These are phyloP conservation scores for Orobanche coerulescens DNA, from an alignment of 257 asterid genomes.

Conservation along the genomic window DNA sequence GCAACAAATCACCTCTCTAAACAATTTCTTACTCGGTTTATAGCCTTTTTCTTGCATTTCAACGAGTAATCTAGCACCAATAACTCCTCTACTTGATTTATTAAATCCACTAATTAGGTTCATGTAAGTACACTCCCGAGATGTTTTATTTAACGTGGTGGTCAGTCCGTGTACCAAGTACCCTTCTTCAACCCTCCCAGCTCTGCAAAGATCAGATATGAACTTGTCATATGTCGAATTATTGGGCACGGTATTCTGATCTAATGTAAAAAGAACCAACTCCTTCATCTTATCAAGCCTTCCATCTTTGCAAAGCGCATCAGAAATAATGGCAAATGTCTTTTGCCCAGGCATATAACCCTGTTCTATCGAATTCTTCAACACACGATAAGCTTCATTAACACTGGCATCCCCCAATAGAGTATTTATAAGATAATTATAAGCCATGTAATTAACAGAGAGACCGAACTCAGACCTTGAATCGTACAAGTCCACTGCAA, in stretches of 20 bases:
- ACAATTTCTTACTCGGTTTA: conserved; percentile 29
- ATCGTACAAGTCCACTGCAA: conserved; percentile 60
- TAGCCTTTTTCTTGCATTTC: conserved; percentile 86
- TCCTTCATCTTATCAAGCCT: conserved; percentile 65
- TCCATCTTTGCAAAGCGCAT: conserved; percentile 62
- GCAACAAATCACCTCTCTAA: conserved; percentile 48
- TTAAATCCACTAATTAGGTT: conserved; percentile 52
- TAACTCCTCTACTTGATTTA: conserved; percentile 47
- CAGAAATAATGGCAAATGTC: conserved; percentile 46
- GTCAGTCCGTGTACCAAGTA: conserved; percentile 47
- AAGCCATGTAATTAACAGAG: conserved; percentile 62
- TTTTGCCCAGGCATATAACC: conserved; percentile 53
- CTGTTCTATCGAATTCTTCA: conserved; percentile 44
- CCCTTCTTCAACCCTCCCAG: conserved; percentile 56
- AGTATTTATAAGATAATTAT: conserved; percentile 66
- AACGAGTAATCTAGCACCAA: conserved; percentile 57
- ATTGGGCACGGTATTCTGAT: conserved; percentile 37
- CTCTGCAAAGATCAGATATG: conserved; percentile 54
- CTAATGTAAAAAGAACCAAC: conserved; percentile 41
- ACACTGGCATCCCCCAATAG: conserved; percentile 49
- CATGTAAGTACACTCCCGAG: conserved; percentile 40
- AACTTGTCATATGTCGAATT: conserved; percentile 40
- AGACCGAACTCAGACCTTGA: conserved; percentile 61
- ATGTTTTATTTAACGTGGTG: conserved; percentile 29
- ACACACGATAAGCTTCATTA: conserved; percentile 44